phyloP scores from a whole-genome alignment of 169 alveolate genomes.

The Cryptosporidium tyzzeri region DNA sequence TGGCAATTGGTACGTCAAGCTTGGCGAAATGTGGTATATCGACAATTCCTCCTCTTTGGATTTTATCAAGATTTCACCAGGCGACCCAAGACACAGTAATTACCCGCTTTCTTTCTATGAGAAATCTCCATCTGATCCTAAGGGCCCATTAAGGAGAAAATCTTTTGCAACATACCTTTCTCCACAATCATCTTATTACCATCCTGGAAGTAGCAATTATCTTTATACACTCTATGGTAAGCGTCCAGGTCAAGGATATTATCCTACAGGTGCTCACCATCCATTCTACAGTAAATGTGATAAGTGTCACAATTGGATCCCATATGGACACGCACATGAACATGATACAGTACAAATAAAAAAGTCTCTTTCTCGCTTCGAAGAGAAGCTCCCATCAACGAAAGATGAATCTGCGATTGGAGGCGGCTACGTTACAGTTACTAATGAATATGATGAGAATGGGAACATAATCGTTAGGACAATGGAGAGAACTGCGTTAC shows the following conservation, averaged over 20 bases:
- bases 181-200: neutral
- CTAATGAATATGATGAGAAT: neutral
- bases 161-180: constrained; percentile 17
- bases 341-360: neutral
- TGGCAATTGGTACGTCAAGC: constrained; percentile 42
- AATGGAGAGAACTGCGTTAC: neutral
- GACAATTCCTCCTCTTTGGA: constrained; percentile 6
- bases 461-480: neutral
- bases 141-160: constrained; percentile 8
- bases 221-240: neutral
- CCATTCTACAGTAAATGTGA: neutral
- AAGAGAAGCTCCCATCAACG: neutral
- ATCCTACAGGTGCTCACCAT: neutral
- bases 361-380: neutral
- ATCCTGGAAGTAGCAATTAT: too few relatives aligned
- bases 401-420: neutral
- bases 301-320: constrained; percentile 34
- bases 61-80: constrained; percentile 10
- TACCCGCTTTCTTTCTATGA: constrained; percentile 14
- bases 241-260: too few relatives aligned
- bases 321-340: neutral
- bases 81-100: constrained; percentile 11
- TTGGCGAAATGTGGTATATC: constrained; percentile 55
- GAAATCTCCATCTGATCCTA: constrained; percentile 9
- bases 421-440: neutral